Evolutionary conservation across 805 yeast species (phyloP).

Genomic region (Ascoidea tarda): DNA sequence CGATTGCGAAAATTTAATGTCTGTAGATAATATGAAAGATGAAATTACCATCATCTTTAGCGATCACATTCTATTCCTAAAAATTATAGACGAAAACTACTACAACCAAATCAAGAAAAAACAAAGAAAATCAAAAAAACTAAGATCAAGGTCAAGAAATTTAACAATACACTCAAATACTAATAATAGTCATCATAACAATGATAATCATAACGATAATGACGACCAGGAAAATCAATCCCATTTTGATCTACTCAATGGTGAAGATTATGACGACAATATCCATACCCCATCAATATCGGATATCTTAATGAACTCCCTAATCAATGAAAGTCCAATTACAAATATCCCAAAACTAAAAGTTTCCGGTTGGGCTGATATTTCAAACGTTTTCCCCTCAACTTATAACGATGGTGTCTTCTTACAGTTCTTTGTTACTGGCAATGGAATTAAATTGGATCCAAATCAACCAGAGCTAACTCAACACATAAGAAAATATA

Average conservation of each 20-base stretch:
- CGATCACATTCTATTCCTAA: slow-evolving; percentile 59
- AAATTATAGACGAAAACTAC: slow-evolving; percentile 31
- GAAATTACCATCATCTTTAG: slow-evolving; percentile 68
- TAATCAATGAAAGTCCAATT: slow-evolving; percentile 74
- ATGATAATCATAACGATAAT: slow-evolving; percentile 11
- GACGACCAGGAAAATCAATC: slow-evolving; percentile 2
- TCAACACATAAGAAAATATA: slow-evolving; percentile 11
- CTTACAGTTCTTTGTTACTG: slow-evolving; percentile 10
- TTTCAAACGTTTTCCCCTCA: slow-evolving; percentile 39
- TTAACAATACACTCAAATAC: too few relatives aligned
- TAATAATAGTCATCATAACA: not conserved
- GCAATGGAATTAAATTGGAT: slow-evolving; percentile 11
- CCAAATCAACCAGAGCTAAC: not conserved
- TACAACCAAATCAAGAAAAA: slow-evolving; percentile 14
- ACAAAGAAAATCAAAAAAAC: not conserved
- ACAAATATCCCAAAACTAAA: slow-evolving; percentile 50
- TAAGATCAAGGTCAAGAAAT: slow-evolving; percentile 5
- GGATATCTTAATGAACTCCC: slow-evolving; percentile 79
- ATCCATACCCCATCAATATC: slow-evolving; percentile 45
- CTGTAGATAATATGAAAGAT: slow-evolving; percentile 18
- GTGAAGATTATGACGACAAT: slow-evolving; percentile 8
- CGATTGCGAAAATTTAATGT: slow-evolving; percentile 26
- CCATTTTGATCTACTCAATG: too few relatives aligned
- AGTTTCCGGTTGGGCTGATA: slow-evolving; percentile 55
- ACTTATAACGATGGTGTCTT: slow-evolving; percentile 19